These are phyloP conservation scores for Amaranthus cruentus DNA, from an alignment of 148 eudicot species.

Conservation along the genomic window DNA sequence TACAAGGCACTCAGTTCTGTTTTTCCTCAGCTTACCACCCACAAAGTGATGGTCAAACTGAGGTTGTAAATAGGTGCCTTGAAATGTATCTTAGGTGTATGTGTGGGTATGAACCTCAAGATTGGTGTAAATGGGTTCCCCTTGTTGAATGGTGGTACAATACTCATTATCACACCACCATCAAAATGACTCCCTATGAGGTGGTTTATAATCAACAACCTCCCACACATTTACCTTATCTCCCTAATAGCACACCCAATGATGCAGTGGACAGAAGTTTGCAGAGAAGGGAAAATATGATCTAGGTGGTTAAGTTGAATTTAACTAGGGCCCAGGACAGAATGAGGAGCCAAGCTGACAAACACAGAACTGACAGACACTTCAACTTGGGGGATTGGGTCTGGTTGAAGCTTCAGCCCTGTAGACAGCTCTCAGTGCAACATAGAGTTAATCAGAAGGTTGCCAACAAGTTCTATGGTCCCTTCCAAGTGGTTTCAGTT, in stretches of 20 bases:
- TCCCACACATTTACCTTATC: background rate
- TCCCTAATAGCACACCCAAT: background rate
- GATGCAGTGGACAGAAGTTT: background rate
- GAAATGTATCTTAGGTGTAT: background rate
- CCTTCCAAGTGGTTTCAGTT: too few species aligned
- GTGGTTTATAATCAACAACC: background rate
- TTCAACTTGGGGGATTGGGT: background rate
- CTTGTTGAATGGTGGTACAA: background rate
- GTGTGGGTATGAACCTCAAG: background rate
- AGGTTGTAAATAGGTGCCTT: too few species aligned
- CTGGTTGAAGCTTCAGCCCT: background rate
- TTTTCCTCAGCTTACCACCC: slow-evolving; percentile 3
- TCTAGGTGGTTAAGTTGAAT: background rate
- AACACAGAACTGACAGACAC: background rate
- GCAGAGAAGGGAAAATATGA: background rate
- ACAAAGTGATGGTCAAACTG: background rate
- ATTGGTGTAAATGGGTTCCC: background rate
- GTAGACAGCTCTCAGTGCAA: background rate
- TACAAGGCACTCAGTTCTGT: background rate
- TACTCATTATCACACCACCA: background rate
- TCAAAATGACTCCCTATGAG: background rate
- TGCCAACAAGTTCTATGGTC: background rate
- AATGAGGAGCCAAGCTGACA: background rate
- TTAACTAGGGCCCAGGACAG: background rate
- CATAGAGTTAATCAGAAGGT: background rate